Conservation (phyloP, 2,329 filamentous ascomycete species). For the Allantophomopsis lycopodina region DNA sequence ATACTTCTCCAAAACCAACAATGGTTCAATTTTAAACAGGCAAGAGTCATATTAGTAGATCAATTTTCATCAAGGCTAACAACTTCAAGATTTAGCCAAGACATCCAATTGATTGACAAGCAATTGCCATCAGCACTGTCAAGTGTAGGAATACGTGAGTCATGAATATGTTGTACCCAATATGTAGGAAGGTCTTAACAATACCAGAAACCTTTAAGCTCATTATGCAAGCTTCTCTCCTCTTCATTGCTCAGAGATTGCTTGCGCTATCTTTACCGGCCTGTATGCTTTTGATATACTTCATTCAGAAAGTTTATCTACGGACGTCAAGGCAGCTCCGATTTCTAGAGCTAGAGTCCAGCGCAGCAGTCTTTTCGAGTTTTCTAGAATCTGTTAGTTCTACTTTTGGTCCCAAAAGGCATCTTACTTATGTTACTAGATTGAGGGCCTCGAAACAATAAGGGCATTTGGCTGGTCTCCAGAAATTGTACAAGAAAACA, state of each 20-base stretch:
- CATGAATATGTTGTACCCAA: slow-evolving; percentile 10
- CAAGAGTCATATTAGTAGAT: no score
- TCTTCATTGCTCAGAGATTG: slow-evolving; percentile 29
- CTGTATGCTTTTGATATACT: slow-evolving; percentile 29
- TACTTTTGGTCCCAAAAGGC: slow-evolving; percentile 29
- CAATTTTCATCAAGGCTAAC: no score
- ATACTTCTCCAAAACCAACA: slow-evolving; percentile 25
- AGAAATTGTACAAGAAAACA: slow-evolving; percentile 28
- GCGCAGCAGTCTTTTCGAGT: slow-evolving; percentile 32
- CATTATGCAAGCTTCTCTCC: slow-evolving; percentile 31
- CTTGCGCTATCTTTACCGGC: slow-evolving; percentile 35
- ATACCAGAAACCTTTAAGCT: slow-evolving; percentile 9
- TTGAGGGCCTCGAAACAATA: slow-evolving; percentile 25
- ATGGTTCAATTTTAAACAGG: slow-evolving; percentile 27
- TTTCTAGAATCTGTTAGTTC: slow-evolving; percentile 28
- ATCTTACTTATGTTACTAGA: slow-evolving; percentile 25
- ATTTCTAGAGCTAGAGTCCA: slow-evolving; percentile 46
- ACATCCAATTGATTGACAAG: slow-evolving; percentile 7
- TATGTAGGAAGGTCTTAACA: slow-evolving; percentile 5
- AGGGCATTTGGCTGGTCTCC: slow-evolving; percentile 37
- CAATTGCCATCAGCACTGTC: slow-evolving; percentile 15
- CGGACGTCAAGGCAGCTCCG: slow-evolving; percentile 45
- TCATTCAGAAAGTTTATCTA: slow-evolving; percentile 42
- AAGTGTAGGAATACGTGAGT: slow-evolving; percentile 22
- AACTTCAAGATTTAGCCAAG: slow-evolving; percentile 8